Percentiles rank a stretch among this genome's conserved stretches.
Conservation (phyloP, 2,329 filamentous ascomycete species). For the Rhynchosporium secalis region DNA sequence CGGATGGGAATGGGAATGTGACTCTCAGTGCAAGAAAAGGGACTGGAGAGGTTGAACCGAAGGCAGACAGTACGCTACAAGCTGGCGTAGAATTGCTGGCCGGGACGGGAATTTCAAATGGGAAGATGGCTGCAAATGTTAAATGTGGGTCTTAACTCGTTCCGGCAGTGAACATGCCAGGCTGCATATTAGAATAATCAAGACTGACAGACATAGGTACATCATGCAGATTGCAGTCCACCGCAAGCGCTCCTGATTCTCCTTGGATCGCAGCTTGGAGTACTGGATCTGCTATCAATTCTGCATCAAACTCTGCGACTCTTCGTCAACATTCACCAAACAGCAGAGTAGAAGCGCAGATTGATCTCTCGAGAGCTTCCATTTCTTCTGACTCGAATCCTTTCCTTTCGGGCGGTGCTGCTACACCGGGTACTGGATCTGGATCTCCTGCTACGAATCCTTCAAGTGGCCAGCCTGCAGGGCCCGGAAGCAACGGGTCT, state of each 20-base stretch:
- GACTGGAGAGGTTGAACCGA: slow-evolving; percentile 47
- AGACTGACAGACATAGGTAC: slow-evolving; percentile 26
- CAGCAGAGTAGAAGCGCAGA: slow-evolving; percentile 22
- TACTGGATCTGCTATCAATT: slow-evolving; percentile 29
- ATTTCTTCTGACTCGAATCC: slow-evolving; percentile 32
- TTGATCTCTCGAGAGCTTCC: slow-evolving; percentile 34
- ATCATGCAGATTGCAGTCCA: slow-evolving; percentile 27
- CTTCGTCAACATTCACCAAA: slow-evolving; percentile 30
- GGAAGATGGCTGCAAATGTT: slow-evolving; percentile 58
- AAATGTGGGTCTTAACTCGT: slow-evolving; percentile 44
- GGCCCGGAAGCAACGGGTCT: not conserved
- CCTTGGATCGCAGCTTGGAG: slow-evolving; percentile 38
- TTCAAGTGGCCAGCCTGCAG: not conserved
- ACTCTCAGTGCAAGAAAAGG: slow-evolving; percentile 55
- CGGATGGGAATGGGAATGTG: slow-evolving; percentile 50
- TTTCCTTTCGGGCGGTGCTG: slow-evolving; percentile 25
- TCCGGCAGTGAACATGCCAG: not conserved
- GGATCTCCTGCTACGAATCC: slow-evolving; percentile 11
- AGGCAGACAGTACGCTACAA: slow-evolving; percentile 45
- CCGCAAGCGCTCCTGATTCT: slow-evolving; percentile 25
- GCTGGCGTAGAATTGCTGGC: slow-evolving; percentile 48
- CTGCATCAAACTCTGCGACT: slow-evolving; percentile 19
- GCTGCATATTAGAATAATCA: not conserved
- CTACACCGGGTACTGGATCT: slow-evolving; percentile 14
- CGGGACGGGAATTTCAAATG: slow-evolving; percentile 53